Evolutionary conservation across 345 rosid species (phyloP).

Genomic region (Salix purpurea): DNA sequence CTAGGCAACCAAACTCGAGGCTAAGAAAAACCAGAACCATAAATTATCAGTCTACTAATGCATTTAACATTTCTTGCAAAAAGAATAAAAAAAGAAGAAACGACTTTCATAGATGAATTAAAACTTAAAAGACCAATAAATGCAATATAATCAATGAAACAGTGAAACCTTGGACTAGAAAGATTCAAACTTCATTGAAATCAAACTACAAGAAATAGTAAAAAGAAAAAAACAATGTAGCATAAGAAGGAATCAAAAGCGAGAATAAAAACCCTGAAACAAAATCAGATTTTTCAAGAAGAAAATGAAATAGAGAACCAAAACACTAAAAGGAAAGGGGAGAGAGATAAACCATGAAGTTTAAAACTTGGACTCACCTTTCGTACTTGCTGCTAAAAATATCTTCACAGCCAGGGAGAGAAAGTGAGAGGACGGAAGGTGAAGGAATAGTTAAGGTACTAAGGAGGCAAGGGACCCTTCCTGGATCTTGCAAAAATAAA

Average conservation of each 20-base stretch:
- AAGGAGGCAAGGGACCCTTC: not conserved
- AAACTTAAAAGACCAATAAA: not conserved
- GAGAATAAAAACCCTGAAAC: not conserved
- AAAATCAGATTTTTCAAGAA: not conserved
- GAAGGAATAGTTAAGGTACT: not conserved
- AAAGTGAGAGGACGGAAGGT: not conserved
- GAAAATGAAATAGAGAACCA: not conserved
- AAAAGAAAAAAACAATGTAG: not conserved
- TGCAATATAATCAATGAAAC: conserved; percentile 35
- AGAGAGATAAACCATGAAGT: not conserved
- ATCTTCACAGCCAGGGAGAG: not conserved
- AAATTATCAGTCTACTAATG: not conserved
- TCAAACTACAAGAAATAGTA: not conserved
- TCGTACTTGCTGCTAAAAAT: not conserved
- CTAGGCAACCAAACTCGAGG: conserved; percentile 19
- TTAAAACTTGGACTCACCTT: not conserved
- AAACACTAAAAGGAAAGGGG: not conserved
- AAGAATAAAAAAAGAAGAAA: not conserved
- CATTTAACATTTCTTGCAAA: not conserved
- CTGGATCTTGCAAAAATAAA: not conserved
- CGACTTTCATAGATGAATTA: not conserved
- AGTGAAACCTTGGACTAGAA: conserved; percentile 28
- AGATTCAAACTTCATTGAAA: conserved; percentile 18
- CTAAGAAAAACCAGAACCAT: conserved; percentile 20
- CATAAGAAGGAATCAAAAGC: not conserved